Conservation (phyloP, 768 basidiomycete species). For the Trametes sanguinea region DNA sequence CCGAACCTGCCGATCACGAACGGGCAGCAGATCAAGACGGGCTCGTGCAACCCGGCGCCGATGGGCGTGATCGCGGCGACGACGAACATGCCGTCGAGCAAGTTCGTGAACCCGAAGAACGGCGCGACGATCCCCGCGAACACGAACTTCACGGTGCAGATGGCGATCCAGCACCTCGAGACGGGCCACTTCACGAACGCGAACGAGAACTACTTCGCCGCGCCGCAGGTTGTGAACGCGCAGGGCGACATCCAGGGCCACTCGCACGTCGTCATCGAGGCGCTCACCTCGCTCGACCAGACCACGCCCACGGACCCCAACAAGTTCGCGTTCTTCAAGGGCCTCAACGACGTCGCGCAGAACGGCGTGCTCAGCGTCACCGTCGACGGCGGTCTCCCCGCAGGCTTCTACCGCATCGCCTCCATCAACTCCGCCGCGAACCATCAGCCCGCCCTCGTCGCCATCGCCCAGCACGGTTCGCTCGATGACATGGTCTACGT, state of each 20-base stretch:
- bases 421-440: conserved; percentile 52
- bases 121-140: conserved; percentile 48
- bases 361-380: conserved; percentile 43
- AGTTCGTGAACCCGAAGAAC: conserved; percentile 55
- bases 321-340: conserved; percentile 69
- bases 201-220: conserved; percentile 50
- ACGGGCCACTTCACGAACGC: conserved; percentile 66
- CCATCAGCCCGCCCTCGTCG: conserved; percentile 44
- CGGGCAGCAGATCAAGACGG: conserved; percentile 42
- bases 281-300: conserved; percentile 43
- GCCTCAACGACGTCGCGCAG: conserved; percentile 44
- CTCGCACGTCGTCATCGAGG: conserved; percentile 58
- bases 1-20: conserved; percentile 45
- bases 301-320: conserved; percentile 48
- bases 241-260: conserved; percentile 51
- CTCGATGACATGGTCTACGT: conserved; percentile 46
- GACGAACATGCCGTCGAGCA: conserved; percentile 55
- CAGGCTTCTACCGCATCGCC: conserved; percentile 45
- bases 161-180: conserved; percentile 48
- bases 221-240: conserved; percentile 53
- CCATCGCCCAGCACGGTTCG: conserved; percentile 46
- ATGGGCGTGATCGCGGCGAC: conserved; percentile 60
- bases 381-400: conserved; percentile 46
- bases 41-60: conserved; percentile 63
- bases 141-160: conserved; percentile 52